Conservation (phyloP, 495 filamentous ascomycete species). For the Daldinia concentrica region DNA sequence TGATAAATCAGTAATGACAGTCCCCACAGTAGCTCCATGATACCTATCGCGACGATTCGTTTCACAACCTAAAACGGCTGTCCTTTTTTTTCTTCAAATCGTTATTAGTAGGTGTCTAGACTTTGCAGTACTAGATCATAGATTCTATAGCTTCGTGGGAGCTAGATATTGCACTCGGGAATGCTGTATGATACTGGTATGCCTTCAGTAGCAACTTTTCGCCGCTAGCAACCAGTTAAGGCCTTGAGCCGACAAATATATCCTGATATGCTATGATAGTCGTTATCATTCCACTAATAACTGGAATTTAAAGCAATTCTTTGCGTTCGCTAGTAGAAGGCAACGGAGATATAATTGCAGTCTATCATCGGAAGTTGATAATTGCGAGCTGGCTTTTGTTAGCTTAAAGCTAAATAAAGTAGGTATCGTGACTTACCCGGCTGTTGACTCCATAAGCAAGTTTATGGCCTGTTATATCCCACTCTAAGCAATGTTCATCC, state of each 20-base stretch:
- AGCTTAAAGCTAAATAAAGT: slow-evolving; percentile 13
- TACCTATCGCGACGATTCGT: background rate
- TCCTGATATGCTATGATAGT: background rate
- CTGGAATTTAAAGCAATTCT: background rate
- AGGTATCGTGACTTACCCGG: slow-evolving; percentile 62
- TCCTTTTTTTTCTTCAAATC: background rate
- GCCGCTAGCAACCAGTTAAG: background rate
- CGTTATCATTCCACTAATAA: background rate
- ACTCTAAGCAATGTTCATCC: slow-evolving; percentile 68
- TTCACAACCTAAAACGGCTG: background rate
- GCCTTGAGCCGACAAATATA: background rate
- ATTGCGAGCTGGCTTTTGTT: slow-evolving; percentile 53
- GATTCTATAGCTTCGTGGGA: background rate
- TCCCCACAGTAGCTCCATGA: slow-evolving; percentile 3
- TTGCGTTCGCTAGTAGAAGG: background rate
- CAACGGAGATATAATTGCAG: background rate
- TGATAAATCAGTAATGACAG: slow-evolving; percentile 10
- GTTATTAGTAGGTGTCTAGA: background rate
- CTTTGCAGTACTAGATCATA: background rate
- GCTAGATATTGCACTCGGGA: background rate
- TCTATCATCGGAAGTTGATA: slow-evolving; percentile 55
- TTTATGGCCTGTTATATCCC: slow-evolving; percentile 79
- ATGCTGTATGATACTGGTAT: background rate
- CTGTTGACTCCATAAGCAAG: slow-evolving; percentile 77
- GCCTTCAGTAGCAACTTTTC: background rate